Percentiles rank a stretch among this genome's conserved stretches.
These are phyloP conservation scores for Melastoma malabathricum DNA, from an alignment of 345 rosid genomes.

Conservation along the genomic window DNA sequence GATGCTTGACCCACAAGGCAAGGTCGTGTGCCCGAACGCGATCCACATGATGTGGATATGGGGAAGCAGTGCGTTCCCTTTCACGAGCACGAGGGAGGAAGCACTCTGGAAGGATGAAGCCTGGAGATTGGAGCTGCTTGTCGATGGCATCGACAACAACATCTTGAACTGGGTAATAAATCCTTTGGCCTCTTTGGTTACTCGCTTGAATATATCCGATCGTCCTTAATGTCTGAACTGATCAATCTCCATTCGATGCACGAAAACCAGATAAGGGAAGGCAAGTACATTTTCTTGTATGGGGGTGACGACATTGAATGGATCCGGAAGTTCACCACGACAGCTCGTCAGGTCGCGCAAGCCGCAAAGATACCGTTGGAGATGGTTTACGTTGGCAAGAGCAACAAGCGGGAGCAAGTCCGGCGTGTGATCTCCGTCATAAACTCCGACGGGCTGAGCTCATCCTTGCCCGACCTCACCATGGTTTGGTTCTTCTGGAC, in stretches of 20 bases:
- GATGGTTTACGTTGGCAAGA: conserved; percentile 71
- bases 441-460: conserved; percentile 35
- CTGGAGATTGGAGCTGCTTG: conserved; percentile 64
- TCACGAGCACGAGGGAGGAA: conserved; percentile 58
- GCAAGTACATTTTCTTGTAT: conserved; percentile 62
- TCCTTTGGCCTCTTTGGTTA: too few species aligned
- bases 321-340: conserved; percentile 54
- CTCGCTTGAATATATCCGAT: background rate
- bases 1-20: conserved; percentile 77
- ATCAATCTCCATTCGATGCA: background rate
- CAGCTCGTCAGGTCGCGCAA: conserved; percentile 34
- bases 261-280: conserved; percentile 40
- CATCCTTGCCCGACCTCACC: conserved; percentile 44
- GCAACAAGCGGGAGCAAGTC: conserved; percentile 43
- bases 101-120: conserved; percentile 66
- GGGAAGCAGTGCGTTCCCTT: conserved; percentile 86
- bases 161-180: conserved; percentile 57
- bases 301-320: conserved; percentile 77
- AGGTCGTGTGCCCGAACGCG: conserved; percentile 67
- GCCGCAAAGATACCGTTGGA: conserved; percentile 43
- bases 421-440: conserved; percentile 23
- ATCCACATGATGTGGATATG: conserved; percentile 98
- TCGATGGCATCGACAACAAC: conserved; percentile 47
- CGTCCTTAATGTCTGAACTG: background rate
- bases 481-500: conserved; percentile 89